Base-by-base conservation (phyloP, 192 early-diverging fungal genomes). In the Coemansia nantahalensis region DNA sequence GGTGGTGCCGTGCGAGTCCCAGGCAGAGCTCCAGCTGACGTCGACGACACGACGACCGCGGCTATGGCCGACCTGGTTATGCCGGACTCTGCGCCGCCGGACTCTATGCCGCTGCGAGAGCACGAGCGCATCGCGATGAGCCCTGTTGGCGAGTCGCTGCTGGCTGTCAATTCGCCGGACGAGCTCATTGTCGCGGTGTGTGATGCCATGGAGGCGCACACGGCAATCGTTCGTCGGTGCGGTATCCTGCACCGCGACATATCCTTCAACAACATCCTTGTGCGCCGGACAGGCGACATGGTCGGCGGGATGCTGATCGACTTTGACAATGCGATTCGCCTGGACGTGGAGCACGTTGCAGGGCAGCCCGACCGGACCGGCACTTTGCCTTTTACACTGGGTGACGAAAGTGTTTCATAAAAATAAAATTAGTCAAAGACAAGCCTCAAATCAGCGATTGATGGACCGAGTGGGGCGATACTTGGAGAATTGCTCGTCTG, bases 261-360 rank as follows among this genome's bases (percentile, higher is more conserved):
- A 2, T 65, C 68, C 1, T 5, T 15, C 2, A 54, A 59, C 50
- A 71, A 63, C 40, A 59, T 71, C 13, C n/a, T 71, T 36, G 7
- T 59, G 17, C 9, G 2, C n/a, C 50, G 62, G 6, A 28, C 41
- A 13, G 28, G 23, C 10, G 21, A 40, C 4, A n/a, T 4, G 5
- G 48, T 71, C 14, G 6, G 32, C 23, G 61, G 68, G 1, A 39
- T 59, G 22, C 49, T 71, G 8, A 55, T 71, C 13, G 61, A 64
- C 18, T 54, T 53, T 24, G 61, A 64, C 30, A 47, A 18, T n/a
- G 61, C 49, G 0, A 21, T 44, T 11, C 32, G 9, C 12, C 11
- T 33, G 12, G 22, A 21, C 3, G 9, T 13, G 1, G 0, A 14
- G 3, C 16, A 36, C n/a, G 11, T 15, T 5, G 9, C 11, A 1